A percentile compares a stretch with the other conserved stretches of the same genome.
These are phyloP conservation scores for Colletotrichum gigasporum DNA, from an alignment of 2,329 filamentous ascomycete genomes.

Conservation along the genomic window DNA sequence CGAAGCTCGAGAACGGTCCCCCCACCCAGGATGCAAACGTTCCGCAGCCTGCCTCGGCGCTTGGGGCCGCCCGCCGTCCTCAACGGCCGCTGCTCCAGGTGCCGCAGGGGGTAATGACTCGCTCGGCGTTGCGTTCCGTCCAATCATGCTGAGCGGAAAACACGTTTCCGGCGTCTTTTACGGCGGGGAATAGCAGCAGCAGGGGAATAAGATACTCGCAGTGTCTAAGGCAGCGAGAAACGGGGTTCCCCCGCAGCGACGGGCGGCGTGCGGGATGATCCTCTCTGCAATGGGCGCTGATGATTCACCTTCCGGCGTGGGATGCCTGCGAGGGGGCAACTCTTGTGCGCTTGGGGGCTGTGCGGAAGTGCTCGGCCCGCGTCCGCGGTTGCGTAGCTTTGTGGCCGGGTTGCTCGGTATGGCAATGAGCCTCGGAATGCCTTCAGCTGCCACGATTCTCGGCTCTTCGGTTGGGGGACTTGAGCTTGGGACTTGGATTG, in stretches of 20 bases:
- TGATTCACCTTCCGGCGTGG: background rate
- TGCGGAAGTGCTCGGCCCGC: background rate
- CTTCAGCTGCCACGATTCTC: background rate
- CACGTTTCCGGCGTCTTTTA: conserved; percentile 6
- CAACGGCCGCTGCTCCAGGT: background rate
- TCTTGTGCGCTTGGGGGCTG: background rate
- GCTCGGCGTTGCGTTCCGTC: background rate
- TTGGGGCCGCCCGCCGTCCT: background rate
- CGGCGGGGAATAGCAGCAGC: background rate
- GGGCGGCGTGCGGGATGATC: background rate
- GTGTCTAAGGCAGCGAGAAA: too few species aligned
- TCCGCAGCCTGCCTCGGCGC: background rate
- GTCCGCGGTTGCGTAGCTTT: background rate
- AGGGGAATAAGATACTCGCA: too few species aligned
- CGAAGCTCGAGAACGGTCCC: background rate
- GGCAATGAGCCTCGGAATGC: background rate
- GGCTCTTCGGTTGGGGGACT: background rate
- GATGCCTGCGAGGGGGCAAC: background rate
- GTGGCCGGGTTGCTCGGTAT: background rate
- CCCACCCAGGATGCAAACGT: background rate
- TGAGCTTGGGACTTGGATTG: too few species aligned
- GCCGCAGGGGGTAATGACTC: background rate
- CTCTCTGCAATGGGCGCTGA: conserved; percentile 1
- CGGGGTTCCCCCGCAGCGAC: conserved; percentile 4
- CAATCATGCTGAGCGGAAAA: background rate